Percentiles rank a stretch among this genome's conserved stretches.
Conservation (phyloP, 768 basidiomycete species). For the Mycena epipterygia region DNA sequence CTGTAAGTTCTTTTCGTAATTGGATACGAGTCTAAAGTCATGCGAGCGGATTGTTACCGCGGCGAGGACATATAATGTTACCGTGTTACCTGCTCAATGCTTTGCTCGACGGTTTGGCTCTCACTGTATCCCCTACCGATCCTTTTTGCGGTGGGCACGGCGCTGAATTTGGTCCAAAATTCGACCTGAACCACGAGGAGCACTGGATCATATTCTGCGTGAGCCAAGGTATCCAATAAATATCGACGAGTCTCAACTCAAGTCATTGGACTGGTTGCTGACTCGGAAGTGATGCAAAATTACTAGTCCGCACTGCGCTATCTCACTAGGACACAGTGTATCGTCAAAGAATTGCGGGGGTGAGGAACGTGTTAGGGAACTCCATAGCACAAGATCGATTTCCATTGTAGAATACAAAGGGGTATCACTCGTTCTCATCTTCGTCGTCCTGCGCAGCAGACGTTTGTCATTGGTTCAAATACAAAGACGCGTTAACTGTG, state of each 20-base stretch:
- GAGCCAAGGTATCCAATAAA: conserved; percentile 1
- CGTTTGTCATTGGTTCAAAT: conserved; percentile 8
- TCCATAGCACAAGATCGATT: conserved; percentile 9
- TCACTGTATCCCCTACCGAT: neutral
- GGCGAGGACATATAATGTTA: no score
- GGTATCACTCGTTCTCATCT: conserved; percentile 12
- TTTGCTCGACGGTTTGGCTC: no score
- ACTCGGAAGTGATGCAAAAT: neutral
- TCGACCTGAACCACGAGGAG: neutral
- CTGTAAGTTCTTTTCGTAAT: no score
- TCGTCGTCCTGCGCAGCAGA: conserved; percentile 13
- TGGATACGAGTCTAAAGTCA: no score
- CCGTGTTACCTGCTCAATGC: no score
- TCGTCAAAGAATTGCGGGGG: conserved; percentile 3
- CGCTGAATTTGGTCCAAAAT: neutral
- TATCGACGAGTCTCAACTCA: neutral
- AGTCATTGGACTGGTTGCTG: conserved; percentile 1
- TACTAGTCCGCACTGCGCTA: neutral
- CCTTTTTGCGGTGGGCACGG: neutral
- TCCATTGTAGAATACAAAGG: conserved; percentile 3
- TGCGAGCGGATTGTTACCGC: no score
- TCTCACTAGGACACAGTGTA: neutral
- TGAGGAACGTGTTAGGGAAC: neutral
- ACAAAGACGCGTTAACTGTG: conserved; percentile 7
- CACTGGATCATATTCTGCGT: neutral